Evolutionary conservation across 2,329 filamentous ascomycete species (phyloP), one percentile per base, ranked within the genome.

Genomic region (Clonostachys sp.): DNA sequence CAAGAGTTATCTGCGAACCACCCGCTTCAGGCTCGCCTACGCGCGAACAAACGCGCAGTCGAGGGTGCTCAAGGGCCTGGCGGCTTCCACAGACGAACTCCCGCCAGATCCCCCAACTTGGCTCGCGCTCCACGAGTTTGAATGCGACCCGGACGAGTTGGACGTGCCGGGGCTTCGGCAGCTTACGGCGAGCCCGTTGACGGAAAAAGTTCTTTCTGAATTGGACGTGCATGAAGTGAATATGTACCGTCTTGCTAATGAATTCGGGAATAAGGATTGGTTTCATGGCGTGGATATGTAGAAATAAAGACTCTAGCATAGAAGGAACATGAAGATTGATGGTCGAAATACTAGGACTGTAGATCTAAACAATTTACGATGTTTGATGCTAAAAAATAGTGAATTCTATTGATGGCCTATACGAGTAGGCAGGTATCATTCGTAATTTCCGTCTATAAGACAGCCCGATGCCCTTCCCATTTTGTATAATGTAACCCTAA

Each of bases 1-100:
- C 12, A 42, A 44, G 9, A 57, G 57, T 5, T 59, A 58, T 46
- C 48, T 59, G 1, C 51, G 57, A 13, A 55, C 55, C 7, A 60
- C 55, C 4, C 45, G 52, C 8, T 60, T 54, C 45, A 51, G 53
- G 45, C 50, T 59, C 12, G 49, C 46, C 4, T 52, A 48, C n/a
- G 48, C 55, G 2, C 46, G 55, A 12, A 53, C 51, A 6, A 56
- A 57, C 46, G 53, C 54, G 4, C 51, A 57, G 44, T 56, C 54
- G 2, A 46, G 55, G 12, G 50, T 48, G 6, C 48, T 53, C 18
- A 57, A 57, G 44, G 56, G 55, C 18, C 41, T 57, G 14, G 44
- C 55, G 3, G n/a, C 44, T 10, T 44, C 56, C 4, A 48, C 46
- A 5, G 51, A 52, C 12, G 56, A 56, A 42, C 45, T 47, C 3